phyloP scores from a whole-genome alignment of 441 rosid species.

The Corymbia citriodora region DNA sequence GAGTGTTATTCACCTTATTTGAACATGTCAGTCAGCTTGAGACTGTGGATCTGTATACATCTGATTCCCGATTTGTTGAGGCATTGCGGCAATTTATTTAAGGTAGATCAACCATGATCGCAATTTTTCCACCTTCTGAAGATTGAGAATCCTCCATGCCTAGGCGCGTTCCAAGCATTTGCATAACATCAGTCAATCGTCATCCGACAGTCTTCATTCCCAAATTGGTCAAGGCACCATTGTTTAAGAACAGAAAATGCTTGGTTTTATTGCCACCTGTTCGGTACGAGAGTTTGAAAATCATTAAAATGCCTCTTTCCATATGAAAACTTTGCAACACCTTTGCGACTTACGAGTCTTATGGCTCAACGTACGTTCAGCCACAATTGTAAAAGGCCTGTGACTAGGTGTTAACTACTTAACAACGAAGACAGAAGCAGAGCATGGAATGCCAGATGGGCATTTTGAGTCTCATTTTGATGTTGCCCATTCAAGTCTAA shows the following conservation, averaged over 20 bases:
- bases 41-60: not conserved
- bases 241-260: not conserved
- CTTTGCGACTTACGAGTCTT: not conserved
- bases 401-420: not conserved
- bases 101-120: not conserved
- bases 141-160: not conserved
- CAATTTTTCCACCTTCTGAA: not conserved
- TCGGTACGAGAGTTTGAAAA: not conserved
- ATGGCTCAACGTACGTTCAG: not conserved
- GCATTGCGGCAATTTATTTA: not conserved
- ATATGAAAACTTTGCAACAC: not conserved
- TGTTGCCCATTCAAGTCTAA: not conserved
- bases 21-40: not conserved
- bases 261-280: not conserved
- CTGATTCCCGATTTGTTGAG: not conserved
- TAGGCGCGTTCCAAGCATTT: rapidly evolving
- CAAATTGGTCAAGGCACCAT: not conserved
- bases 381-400: not conserved
- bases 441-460: not conserved
- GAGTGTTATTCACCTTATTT: not conserved
- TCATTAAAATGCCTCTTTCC: not conserved
- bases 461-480: not conserved
- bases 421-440: not conserved
- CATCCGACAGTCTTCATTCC: not conserved
- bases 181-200: not conserved